Conservation (phyloP, 495 filamentous ascomycete species). For the Endocarpon pusillum region DNA sequence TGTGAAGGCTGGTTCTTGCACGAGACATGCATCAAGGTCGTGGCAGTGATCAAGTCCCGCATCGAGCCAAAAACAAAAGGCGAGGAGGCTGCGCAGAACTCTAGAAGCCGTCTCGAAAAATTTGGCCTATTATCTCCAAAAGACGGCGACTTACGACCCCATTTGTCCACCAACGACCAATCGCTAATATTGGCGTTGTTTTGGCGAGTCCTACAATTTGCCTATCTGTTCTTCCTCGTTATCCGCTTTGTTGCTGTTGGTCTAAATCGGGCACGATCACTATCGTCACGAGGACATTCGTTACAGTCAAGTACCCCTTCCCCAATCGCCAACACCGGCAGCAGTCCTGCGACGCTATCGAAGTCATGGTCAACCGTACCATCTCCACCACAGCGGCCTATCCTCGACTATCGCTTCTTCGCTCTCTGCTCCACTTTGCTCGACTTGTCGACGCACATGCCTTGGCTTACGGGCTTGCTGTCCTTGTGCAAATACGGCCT, state of each 20-base stretch:
- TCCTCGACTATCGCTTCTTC: conserved; percentile 58
- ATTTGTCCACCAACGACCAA: conserved; percentile 11
- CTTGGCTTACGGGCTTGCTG: conserved; percentile 60
- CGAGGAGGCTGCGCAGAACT: conserved; percentile 11
- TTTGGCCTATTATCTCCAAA: conserved; percentile 29
- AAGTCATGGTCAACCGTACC: conserved; percentile 33
- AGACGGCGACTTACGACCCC: conserved; percentile 9
- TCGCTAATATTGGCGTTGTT: conserved; percentile 29
- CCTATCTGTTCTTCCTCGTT: conserved; percentile 45
- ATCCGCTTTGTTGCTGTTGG: conserved; percentile 43
- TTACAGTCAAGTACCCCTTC: conserved; percentile 9
- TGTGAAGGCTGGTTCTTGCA: conserved; percentile 78
- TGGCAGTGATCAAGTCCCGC: conserved; percentile 22
- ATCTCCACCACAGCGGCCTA: conserved; percentile 39
- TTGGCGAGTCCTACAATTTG: conserved; percentile 54
- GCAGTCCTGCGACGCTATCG: too few relatives aligned
- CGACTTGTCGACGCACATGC: conserved; percentile 62
- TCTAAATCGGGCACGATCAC: conserved; percentile 12
- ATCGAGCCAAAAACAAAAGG: conserved; percentile 9
- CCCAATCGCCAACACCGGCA: conserved; percentile 14
- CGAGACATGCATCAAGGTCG: conserved; percentile 54
- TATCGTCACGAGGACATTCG: too few relatives aligned
- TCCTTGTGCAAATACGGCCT: conserved; percentile 56
- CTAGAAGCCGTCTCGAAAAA: conserved; percentile 24
- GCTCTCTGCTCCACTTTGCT: conserved; percentile 49